phyloP scores from a whole-genome alignment of 2,329 filamentous ascomycete genomes.

The Cercospora janseana region DNA sequence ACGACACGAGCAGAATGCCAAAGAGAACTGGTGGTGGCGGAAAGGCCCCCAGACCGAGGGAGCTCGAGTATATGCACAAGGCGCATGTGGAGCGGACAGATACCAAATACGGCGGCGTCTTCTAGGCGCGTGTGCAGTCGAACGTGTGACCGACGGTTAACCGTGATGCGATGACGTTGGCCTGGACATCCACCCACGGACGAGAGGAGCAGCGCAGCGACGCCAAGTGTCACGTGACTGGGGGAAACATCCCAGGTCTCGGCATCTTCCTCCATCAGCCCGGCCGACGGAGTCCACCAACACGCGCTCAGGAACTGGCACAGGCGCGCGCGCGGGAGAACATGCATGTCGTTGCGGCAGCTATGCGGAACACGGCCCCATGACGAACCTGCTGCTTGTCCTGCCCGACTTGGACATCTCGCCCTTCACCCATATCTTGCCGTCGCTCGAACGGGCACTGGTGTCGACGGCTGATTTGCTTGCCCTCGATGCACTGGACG shows the following conservation, averaged over 20 bases:
- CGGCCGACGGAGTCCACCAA: not conserved
- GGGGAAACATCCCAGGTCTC: too few species aligned
- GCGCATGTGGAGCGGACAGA: too few species aligned
- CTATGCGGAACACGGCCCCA: slow-evolving; percentile 43
- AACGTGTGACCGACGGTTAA: too few species aligned
- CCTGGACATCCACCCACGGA: too few species aligned
- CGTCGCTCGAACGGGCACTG: slow-evolving; percentile 72
- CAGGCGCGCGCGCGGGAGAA: not conserved
- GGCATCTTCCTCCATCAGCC: slow-evolving; percentile 9
- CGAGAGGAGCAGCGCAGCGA: too few species aligned
- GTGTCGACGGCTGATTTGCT: slow-evolving; percentile 82
- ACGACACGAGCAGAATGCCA: too few species aligned
- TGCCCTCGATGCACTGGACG: slow-evolving; percentile 74
- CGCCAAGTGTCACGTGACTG: too few species aligned
- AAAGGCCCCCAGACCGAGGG: too few species aligned
- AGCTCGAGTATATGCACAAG: too few species aligned
- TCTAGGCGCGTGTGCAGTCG: too few species aligned
- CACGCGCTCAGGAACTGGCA: not conserved
- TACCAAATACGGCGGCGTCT: too few species aligned
- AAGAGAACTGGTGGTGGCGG: not conserved
- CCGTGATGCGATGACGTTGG: too few species aligned
- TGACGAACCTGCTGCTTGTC: slow-evolving; percentile 83
- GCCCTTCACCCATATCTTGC: slow-evolving; percentile 71
- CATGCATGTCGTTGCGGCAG: slow-evolving; percentile 17
- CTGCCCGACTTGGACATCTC: slow-evolving; percentile 74